Base-by-base conservation (phyloP, 2,329 filamentous ascomycete genomes). In the Passalora sequoiae region DNA sequence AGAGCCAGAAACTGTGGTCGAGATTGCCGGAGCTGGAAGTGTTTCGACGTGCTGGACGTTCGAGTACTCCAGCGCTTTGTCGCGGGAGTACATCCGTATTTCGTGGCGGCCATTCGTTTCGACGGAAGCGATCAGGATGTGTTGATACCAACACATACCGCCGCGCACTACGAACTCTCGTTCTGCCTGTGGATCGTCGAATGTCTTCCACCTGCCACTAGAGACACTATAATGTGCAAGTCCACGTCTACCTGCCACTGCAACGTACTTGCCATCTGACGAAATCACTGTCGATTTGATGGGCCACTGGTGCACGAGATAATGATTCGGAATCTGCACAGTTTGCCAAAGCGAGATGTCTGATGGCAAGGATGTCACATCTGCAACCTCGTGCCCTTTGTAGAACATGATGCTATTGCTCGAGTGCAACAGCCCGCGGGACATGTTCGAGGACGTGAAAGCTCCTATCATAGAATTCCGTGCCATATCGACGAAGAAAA, bases 61-160 rank as follows among this genome's bases (percentile, higher is more conserved):
- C 9, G 79, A 78, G 54, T 76, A 80, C 55, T 89, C 85, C 13
- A 98, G 76, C 8, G 82, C 72, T 19, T 83, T 76, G 63, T 98
- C 92, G 44, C 94, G 81, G 1, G 91, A 95, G 65, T 91, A 97
- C 12, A 98, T 74, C n/a, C 92, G 85, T 38, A 98, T 69, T 73
- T 81, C 60, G 58, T 89, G 89, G 16, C 81, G 81, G 53, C 82
- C 78, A 54, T 85, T 86, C 41, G 80, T 82, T 65, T 98, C 92
- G n/a, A 96, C 83, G 3, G 91, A 89, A 28, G 89, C 89, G 43
- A 97, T 86, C 13, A 98, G 74, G 22, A 97, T 86, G 66, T 98
- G 91, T 54, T 94, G 89, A 62, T 94, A 89, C 92, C 92, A 98
- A 63, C 91, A 97, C 89, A 98, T 95, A 5, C 92, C 92, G 37